Conservation (phyloP, 495 filamentous ascomycete species). For the Hyaloscypha variabilis region DNA sequence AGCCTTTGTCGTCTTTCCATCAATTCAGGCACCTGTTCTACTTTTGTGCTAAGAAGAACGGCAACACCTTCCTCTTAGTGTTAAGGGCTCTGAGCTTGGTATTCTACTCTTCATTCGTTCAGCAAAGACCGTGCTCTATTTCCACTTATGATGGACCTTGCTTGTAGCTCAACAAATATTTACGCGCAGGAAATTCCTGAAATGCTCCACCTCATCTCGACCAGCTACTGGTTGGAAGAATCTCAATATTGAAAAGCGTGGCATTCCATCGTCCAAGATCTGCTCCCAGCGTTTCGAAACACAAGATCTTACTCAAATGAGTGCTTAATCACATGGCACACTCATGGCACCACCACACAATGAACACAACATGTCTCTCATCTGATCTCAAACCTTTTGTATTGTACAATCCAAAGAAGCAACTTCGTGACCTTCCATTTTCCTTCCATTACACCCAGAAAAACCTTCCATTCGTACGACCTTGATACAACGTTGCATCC, state of each 20-base stretch:
- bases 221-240: too few species aligned
- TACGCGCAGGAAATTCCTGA: too few species aligned
- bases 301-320: background rate
- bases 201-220: too few species aligned
- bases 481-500: background rate
- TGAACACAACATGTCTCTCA: background rate
- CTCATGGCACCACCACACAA: background rate
- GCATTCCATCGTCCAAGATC: too few species aligned
- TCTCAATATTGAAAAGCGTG: too few species aligned
- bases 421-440: background rate
- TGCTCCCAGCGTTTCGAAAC: too few species aligned
- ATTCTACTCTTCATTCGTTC: too few species aligned
- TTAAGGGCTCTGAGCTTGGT: too few species aligned
- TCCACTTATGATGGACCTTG: too few species aligned
- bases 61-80: background rate
- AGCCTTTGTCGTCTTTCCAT: background rate
- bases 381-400: background rate
- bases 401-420: background rate
- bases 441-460: conserved; percentile 1
- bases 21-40: background rate
- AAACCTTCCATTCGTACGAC: background rate
- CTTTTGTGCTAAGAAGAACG: background rate
- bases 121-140: too few species aligned
- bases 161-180: too few species aligned
- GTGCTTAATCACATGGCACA: background rate